Percentiles rank a stretch among this genome's conserved stretches.
Conservation (phyloP, 2,329 filamentous ascomycete species). For the Drechslera avenae region DNA sequence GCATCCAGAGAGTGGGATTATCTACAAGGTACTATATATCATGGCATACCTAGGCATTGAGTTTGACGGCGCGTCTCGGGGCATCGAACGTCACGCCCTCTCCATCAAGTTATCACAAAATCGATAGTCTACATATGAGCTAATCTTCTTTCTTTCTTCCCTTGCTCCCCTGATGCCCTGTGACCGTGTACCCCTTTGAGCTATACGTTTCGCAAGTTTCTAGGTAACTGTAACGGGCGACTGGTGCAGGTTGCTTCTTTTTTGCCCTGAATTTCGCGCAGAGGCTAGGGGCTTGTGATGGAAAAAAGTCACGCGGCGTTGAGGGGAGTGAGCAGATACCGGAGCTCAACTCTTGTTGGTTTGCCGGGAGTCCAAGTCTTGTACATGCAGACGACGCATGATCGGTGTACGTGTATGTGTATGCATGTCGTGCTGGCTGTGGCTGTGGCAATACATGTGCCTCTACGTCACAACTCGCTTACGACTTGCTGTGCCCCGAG, state of each 20-base stretch:
- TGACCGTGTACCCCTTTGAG: too few relatives aligned
- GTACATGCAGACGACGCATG: background rate
- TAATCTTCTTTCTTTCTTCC: background rate
- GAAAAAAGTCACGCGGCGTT: too few relatives aligned
- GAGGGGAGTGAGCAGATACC: too few relatives aligned
- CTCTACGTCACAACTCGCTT: conserved; percentile 11
- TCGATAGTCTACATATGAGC: background rate
- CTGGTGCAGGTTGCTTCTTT: too few relatives aligned
- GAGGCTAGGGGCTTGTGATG: too few relatives aligned
- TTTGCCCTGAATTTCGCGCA: too few relatives aligned
- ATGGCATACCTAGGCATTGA: background rate
- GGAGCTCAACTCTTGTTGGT: too few relatives aligned
- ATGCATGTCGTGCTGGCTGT: too few relatives aligned
- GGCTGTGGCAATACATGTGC: conserved; percentile 4
- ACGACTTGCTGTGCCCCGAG: background rate
- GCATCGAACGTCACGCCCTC: background rate
- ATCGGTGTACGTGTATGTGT: background rate
- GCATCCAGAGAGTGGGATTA: background rate
- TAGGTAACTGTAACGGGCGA: too few relatives aligned
- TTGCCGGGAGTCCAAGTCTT: too few relatives aligned
- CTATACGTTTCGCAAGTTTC: too few relatives aligned
- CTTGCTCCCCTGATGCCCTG: too few relatives aligned
- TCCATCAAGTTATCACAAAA: background rate
- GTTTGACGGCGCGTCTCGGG: background rate
- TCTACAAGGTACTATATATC: conserved; percentile 2